These are phyloP conservation scores for Colletotrichum ledebouriae DNA, from an alignment of 2,329 filamentous ascomycete species.

Conservation along the genomic window DNA sequence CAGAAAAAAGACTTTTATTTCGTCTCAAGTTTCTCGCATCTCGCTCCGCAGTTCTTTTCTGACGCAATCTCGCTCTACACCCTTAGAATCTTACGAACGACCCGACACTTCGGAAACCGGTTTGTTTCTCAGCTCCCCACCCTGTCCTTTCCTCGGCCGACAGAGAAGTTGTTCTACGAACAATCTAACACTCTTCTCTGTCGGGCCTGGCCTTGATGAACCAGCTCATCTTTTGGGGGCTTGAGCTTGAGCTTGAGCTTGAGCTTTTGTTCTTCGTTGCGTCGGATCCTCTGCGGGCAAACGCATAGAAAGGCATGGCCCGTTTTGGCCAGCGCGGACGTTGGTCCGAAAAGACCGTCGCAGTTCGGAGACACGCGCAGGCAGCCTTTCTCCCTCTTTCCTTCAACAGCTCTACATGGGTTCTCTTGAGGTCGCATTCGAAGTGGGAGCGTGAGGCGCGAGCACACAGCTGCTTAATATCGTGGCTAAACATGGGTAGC, in stretches of 20 bases:
- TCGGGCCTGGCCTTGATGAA: too few relatives aligned
- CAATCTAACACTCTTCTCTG: too few relatives aligned
- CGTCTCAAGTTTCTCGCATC: constrained; percentile 31
- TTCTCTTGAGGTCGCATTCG: constrained; percentile 20
- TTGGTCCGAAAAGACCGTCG: background rate
- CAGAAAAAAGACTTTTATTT: background rate
- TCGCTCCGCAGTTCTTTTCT: constrained; percentile 7
- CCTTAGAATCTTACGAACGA: background rate
- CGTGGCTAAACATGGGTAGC: background rate
- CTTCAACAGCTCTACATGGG: constrained; percentile 21
- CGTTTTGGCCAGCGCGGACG: too few relatives aligned
- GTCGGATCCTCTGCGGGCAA: too few relatives aligned
- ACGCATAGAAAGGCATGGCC: too few relatives aligned
- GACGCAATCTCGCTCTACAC: background rate
- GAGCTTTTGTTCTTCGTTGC: too few relatives aligned
- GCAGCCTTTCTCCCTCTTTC: background rate
- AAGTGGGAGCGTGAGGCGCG: constrained; percentile 17
- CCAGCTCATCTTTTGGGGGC: too few relatives aligned
- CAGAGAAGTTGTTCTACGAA: background rate
- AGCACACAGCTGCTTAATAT: background rate
- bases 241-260: too few relatives aligned
- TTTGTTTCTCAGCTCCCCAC: too few relatives aligned
- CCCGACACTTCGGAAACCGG: constrained; percentile 18
- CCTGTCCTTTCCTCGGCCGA: background rate
- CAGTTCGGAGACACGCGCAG: background rate